Percentiles rank a stretch among this genome's conserved stretches.
These are phyloP conservation scores for Thermothelomyces thermophilus DNA, from an alignment of 2,329 filamentous ascomycete genomes.

Conservation along the genomic window DNA sequence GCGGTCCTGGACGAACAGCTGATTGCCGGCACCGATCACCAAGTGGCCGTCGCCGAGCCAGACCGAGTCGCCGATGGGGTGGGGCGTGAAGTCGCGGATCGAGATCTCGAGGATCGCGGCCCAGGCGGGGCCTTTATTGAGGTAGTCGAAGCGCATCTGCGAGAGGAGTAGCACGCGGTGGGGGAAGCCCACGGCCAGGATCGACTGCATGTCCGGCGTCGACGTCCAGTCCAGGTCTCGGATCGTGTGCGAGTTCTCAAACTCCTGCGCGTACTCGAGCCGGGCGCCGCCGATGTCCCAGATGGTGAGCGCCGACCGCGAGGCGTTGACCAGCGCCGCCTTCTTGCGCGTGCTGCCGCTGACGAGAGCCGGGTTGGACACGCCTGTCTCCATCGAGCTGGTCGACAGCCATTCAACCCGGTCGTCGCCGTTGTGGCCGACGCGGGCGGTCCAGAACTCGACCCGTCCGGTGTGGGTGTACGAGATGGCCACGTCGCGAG, in stretches of 20 bases:
- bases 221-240: slow-evolving; percentile 91
- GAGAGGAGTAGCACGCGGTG: slow-evolving; percentile 75
- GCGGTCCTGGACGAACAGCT: slow-evolving; percentile 78
- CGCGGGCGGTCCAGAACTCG: slow-evolving; percentile 77
- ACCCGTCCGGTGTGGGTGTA: slow-evolving; percentile 70
- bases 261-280: slow-evolving; percentile 73
- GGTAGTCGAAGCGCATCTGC: slow-evolving; percentile 86
- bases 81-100: slow-evolving; percentile 74
- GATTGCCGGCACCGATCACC: slow-evolving; percentile 83
- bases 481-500: slow-evolving; percentile 77
- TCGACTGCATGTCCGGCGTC: slow-evolving; percentile 80
- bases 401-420: slow-evolving; percentile 74
- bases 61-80: slow-evolving; percentile 86
- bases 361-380: slow-evolving; percentile 65
- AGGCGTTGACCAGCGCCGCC: slow-evolving; percentile 70
- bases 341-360: slow-evolving; percentile 85
- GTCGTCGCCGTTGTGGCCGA: slow-evolving; percentile 52
- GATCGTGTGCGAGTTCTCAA: slow-evolving; percentile 66
- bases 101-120: slow-evolving; percentile 75
- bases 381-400: slow-evolving; percentile 71
- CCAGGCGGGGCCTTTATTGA: slow-evolving; percentile 86
- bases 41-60: slow-evolving; percentile 84
- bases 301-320: slow-evolving; percentile 71
- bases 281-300: slow-evolving; percentile 82
- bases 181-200: slow-evolving; percentile 88